Percentiles rank a stretch among this genome's conserved stretches.
Conservation (phyloP, 306 rosid genomes). For the Morella rubra region DNA sequence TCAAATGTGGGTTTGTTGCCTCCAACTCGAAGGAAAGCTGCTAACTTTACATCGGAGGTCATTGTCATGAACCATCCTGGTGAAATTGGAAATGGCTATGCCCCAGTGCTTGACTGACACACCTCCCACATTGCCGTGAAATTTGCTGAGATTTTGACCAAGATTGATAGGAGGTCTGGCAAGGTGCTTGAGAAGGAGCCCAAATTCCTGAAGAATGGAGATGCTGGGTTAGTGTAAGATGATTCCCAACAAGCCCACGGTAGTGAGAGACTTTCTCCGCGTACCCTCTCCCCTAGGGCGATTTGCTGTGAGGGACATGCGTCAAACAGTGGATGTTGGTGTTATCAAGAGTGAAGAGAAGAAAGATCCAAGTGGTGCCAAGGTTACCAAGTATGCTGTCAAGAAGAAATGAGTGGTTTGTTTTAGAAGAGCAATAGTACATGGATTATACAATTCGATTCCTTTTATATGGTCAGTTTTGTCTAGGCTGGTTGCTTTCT, state of each 20-base stretch:
- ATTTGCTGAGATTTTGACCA: slow-evolving; percentile 4
- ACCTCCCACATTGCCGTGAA: slow-evolving; percentile 2
- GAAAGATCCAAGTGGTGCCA: too few species aligned
- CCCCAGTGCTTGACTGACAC: slow-evolving; percentile 1
- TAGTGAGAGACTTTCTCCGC: not conserved
- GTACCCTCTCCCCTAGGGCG: not conserved
- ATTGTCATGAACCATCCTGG: slow-evolving; percentile 6
- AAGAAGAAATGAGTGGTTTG: too few species aligned
- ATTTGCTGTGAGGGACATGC: slow-evolving; percentile 4
- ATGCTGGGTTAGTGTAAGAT: not conserved
- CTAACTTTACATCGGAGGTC: not conserved
- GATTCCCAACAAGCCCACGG: slow-evolving; percentile 1
- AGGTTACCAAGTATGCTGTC: too few species aligned
- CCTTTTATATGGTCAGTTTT: too few species aligned
- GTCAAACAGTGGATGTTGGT: not conserved
- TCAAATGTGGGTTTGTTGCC: too few species aligned
- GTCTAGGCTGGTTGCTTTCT: too few species aligned
- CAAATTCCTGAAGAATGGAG: not conserved
- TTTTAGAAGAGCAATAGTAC: too few species aligned
- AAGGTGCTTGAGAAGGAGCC: too few species aligned
- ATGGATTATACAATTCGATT: too few species aligned
- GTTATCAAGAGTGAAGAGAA: too few species aligned
- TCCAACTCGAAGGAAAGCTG: not conserved
- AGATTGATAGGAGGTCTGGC: slow-evolving; percentile 1
- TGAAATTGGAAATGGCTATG: not conserved